Percentiles rank a stretch among this genome's conserved stretches.
Conservation (phyloP, 2,329 filamentous ascomycete species). For the Cryoendolithus antarcticus region DNA sequence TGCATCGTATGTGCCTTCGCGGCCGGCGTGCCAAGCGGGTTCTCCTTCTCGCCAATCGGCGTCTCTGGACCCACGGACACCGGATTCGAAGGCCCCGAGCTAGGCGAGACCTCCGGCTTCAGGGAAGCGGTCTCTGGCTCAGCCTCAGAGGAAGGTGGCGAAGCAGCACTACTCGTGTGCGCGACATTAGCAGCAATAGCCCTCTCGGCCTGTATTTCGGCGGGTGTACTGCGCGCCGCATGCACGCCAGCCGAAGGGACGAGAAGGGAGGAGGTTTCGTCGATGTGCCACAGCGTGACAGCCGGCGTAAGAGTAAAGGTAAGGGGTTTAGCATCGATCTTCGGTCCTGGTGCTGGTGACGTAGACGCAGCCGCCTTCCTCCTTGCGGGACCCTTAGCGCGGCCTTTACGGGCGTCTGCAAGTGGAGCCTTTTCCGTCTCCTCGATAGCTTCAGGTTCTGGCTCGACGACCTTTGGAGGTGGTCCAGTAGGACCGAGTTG, state of each 20-base stretch:
- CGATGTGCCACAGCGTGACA: conserved; percentile 30
- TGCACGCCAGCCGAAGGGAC: conserved; percentile 14
- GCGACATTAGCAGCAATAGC: conserved; percentile 15
- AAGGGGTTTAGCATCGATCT: conserved; percentile 30
- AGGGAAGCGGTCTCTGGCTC: conserved; percentile 4
- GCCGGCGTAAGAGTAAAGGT: conserved; percentile 30
- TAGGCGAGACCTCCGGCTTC: conserved; percentile 3
- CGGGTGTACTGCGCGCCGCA: neutral
- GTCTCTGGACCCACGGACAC: neutral
- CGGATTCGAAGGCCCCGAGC: neutral
- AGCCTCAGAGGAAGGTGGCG: neutral
- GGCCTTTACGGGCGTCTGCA: conserved; percentile 75
- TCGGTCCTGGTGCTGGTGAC: conserved; percentile 28
- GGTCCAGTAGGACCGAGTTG: conserved; percentile 66
- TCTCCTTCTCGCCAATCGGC: neutral
- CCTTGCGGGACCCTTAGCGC: conserved; percentile 76
- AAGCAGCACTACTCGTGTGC: conserved; percentile 7
- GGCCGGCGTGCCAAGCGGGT: conserved; percentile 4
- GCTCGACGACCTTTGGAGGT: conserved; percentile 58
- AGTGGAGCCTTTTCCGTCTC: conserved; percentile 60
- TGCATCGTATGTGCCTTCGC: conserved; percentile 3
- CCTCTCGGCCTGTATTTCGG: conserved; percentile 13
- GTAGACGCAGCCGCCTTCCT: conserved; percentile 54
- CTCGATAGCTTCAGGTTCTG: conserved; percentile 42
- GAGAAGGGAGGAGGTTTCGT: conserved; percentile 28